Evolutionary conservation across 345 rosid genomes (phyloP), one percentile per base, ranked within the genome.

Genomic region (Geranium brycei): DNA sequence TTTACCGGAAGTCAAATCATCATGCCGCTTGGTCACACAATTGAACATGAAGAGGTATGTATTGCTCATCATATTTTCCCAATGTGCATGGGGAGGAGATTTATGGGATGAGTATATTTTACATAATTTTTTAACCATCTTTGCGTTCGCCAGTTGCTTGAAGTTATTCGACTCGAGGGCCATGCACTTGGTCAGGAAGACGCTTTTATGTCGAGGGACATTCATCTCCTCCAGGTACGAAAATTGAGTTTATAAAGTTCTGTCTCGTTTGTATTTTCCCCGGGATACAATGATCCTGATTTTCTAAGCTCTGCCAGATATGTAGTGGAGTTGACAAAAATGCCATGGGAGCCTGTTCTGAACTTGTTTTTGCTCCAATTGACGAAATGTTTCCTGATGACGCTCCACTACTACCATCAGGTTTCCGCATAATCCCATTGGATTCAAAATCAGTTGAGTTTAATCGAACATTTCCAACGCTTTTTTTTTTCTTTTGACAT

Each of bases 321-420:
- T 95, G 96, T 64, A 84, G 96, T 17, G 99, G 99, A 65, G 81
- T 88, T 70, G 99, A 95, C 19, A 97, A 91, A 71, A 87, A 82
- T 78, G 89, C 95, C 11, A 88, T 85, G 8, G 97, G 97, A 68
- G 86, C 88, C 41, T 88, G 97, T 79, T 82, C 99, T 0, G 97
- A 95, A 59, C 91, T 95, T 23, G 84, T 95, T 56, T 95, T 87
- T 76, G 97, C 99, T 17, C 99, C 99, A 4, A 95, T 95, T 38
- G 96, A 95, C 68, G 99, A 95, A 71, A 85, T 85, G 95, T 95
- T 95, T 67, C 97, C 95, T 0, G 97, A 95, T 78, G 96, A 95
- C 85, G 97, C 96, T 69, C 91, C 95, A 1, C 68, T 95, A 66
- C 71, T 95, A 30, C 97, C 99, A n/a, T 95, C 97, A 63, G 99